These are phyloP conservation scores for Blechomonas ayalai DNA, from an alignment of 208 protist species.

Conservation along the genomic window DNA sequence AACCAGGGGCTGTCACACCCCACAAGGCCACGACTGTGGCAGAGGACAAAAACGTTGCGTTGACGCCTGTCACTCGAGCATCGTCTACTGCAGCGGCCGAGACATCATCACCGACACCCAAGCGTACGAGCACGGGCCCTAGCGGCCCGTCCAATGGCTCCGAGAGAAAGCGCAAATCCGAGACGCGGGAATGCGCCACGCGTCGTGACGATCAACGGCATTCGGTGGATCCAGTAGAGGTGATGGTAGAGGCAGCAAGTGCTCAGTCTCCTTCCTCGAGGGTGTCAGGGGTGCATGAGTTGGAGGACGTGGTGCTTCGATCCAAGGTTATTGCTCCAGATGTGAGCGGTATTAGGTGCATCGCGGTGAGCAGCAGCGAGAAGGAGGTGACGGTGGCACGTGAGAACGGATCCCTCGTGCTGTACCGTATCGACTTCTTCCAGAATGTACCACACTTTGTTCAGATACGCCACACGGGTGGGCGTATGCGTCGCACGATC, in stretches of 20 bases:
- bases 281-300: no score
- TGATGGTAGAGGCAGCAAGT: no score
- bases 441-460: constrained; percentile 81
- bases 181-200: background rate
- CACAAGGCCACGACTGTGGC: background rate
- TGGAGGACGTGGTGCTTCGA: constrained; percentile 31
- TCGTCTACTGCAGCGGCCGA: background rate
- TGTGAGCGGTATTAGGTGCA: constrained; percentile 64
- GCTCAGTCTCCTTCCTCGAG: no score
- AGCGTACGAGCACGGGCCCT: no score
- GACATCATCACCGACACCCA: background rate
- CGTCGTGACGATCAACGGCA: background rate
- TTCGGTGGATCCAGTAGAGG: no score
- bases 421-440: constrained; percentile 52
- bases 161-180: background rate
- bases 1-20: no score
- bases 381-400: constrained; percentile 57
- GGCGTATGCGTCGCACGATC: constrained; percentile 56
- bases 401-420: constrained; percentile 75
- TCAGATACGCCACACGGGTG: constrained; percentile 65
- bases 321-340: constrained; percentile 82
- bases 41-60: background rate
- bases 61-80: background rate
- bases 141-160: no score
- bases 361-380: constrained; percentile 49